These are phyloP conservation scores for Phytopythium vexans DNA, from an alignment of 352 stramenopile genomes.

Conservation along the genomic window DNA sequence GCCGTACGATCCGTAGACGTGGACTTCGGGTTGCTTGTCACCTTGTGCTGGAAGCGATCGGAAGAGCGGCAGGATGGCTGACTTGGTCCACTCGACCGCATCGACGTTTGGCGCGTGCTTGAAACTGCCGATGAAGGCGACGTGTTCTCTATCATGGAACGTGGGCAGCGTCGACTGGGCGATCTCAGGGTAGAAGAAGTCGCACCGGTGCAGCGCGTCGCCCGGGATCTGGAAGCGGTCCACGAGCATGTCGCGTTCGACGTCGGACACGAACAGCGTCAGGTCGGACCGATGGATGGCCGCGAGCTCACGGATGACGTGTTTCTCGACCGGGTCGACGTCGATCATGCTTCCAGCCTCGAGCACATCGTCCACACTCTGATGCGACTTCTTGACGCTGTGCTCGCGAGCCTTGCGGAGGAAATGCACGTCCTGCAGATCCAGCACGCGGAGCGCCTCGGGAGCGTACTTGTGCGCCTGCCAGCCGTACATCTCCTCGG, in stretches of 20 bases:
- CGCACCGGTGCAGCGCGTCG: conserved; percentile 39
- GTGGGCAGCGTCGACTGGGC: conserved; percentile 14
- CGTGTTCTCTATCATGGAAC: conserved; percentile 37
- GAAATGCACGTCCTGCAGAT: conserved; percentile 94
- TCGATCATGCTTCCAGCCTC: conserved; percentile 5
- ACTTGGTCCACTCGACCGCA: conserved; percentile 74
- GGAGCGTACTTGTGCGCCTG: conserved; percentile 74
- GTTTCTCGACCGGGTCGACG: conserved; percentile 55
- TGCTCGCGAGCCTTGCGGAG: conserved; percentile 80
- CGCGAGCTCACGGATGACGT: conserved; percentile 70
- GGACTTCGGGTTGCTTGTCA: conserved; percentile 32
- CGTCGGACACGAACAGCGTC: conserved; percentile 71
- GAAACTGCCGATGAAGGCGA: conserved; percentile 92
- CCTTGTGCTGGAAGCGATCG: conserved; percentile 16
- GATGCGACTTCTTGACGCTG: conserved; percentile 61
- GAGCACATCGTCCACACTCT: conserved; percentile 22
- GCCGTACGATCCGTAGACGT: conserved; percentile 87
- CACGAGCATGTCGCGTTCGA: conserved; percentile 55
- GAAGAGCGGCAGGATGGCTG: conserved; percentile 72
- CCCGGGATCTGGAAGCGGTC: conserved; percentile 60
- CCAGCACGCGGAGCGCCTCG: conserved; percentile 79
- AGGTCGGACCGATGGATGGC: conserved; percentile 75
- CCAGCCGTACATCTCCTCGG: conserved; percentile 87
- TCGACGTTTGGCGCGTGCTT: conserved; percentile 92
- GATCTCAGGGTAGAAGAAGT: conserved; percentile 64